Evolutionary conservation across 768 basidiomycete species (phyloP), one percentile per base, ranked within the genome.

Genomic region (Mycena venus): DNA sequence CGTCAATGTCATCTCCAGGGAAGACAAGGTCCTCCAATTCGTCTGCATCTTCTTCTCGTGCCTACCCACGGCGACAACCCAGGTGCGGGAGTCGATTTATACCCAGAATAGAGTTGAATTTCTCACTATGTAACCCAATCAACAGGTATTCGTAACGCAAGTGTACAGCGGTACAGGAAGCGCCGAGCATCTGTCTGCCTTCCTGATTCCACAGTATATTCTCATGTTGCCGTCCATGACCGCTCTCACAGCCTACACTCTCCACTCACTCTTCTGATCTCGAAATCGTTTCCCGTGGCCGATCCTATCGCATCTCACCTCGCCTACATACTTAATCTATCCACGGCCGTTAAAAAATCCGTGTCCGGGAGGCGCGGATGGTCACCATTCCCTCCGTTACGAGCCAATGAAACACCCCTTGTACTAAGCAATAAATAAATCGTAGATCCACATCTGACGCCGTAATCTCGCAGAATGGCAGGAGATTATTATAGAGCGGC

Each of bases 121-220:
- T 36, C 31, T 61, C n/a, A 61, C 38, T 4, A n/a, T n/a, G n/a
- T n/a, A n/a, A 40, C n/a, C 12, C 14, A n/a, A n/a, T n/a, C 47
- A 8, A 21, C 51, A 93, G 88, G 91, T 93, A 0, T 88, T 88
- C 68, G 81, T 93, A 42, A 93, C 91, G 1, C 92, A 94, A 77
- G 88, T 91, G 11, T 90, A 92, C 77, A 92, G 91, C 56, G 91
- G 90, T 2, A 92, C 91, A 1, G 93, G 93, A 31, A 86, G 83
- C 32, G 90, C 91, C 7, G 91, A 92, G 59, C 88, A 92, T 75
- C 81, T 93, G 5, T 85, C 91, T 1, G 85, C 89, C 7, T 93
- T 93, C 78, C 83, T 94, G 56, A 90, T 93, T 40, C 92, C 91
- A 15, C 93, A 90, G 75, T 90, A 90, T 77, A 81, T 88, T 53